phyloP scores from a whole-genome alignment of 129 eudicot genomes.

The Centella asiatica region DNA sequence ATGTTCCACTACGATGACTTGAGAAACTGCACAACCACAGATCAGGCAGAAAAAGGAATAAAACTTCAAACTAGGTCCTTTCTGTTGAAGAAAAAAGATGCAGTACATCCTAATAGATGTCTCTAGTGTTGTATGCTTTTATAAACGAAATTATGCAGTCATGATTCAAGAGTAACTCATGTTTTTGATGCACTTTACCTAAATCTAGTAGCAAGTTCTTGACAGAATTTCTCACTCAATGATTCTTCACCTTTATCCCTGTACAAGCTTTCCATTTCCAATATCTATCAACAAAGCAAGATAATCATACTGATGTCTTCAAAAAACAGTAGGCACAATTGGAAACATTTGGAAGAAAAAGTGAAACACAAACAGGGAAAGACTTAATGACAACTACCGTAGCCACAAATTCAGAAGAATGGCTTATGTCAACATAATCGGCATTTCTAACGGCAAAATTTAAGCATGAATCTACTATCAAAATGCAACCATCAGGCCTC shows the following conservation, averaged over 20 bases:
- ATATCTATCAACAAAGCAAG: constrained; percentile 27
- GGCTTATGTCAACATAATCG: background rate
- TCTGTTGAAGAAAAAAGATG: background rate
- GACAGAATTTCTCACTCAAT: constrained; percentile 37
- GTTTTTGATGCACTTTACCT: constrained; percentile 28
- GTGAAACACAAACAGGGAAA: background rate
- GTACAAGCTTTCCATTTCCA: constrained; percentile 50
- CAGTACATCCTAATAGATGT: background rate
- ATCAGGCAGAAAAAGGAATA: background rate
- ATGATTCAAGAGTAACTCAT: background rate
- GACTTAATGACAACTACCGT: too few relatives aligned
- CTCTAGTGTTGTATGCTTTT: too few relatives aligned
- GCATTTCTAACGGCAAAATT: background rate
- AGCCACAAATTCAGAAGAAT: background rate
- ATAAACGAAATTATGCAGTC: background rate
- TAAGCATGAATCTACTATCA: background rate
- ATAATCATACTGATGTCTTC: background rate
- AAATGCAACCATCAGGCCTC: background rate
- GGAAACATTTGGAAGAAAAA: background rate
- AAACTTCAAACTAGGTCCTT: constrained; percentile 10
- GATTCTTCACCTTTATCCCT: constrained; percentile 36
- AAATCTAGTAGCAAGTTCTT: constrained; percentile 63
- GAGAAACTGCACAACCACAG: constrained; percentile 28
- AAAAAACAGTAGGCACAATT: background rate
- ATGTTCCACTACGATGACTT: constrained; percentile 24